Evolutionary conservation across 2,329 filamentous ascomycete species (phyloP).

Genomic region (Gnomoniopsis smithogilvyi): DNA sequence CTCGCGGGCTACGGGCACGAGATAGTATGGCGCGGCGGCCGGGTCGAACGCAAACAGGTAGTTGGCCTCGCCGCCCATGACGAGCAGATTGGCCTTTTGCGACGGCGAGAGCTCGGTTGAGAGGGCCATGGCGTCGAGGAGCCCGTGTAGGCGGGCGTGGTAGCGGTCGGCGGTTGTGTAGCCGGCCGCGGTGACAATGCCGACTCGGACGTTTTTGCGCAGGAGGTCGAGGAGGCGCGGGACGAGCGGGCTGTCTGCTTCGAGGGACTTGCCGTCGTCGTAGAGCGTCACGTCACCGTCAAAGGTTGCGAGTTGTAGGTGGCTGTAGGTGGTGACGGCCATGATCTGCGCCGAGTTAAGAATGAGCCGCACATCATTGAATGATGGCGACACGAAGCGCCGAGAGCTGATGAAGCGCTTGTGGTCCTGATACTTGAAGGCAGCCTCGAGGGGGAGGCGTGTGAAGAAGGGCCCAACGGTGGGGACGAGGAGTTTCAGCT

Average conservation of each 20-base stretch:
- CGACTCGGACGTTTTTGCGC: constrained; percentile 74
- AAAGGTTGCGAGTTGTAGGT: constrained; percentile 85
- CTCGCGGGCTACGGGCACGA: constrained; percentile 63
- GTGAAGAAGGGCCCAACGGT: constrained; percentile 94
- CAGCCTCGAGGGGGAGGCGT: constrained; percentile 77
- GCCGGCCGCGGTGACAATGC: constrained; percentile 94
- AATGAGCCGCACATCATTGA: constrained; percentile 92
- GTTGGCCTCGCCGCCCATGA: constrained; percentile 95
- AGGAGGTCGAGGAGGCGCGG: constrained; percentile 66
- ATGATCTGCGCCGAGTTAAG: constrained; percentile 94
- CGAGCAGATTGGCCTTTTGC: constrained; percentile 76
- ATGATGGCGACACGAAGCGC: constrained; percentile 91
- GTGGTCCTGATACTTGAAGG: constrained; percentile 86
- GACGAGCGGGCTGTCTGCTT: constrained; percentile 74
- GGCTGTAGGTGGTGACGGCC: constrained; percentile 73
- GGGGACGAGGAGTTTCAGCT: constrained; percentile 88
- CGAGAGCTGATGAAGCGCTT: constrained; percentile 84
- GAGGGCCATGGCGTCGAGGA: constrained; percentile 72
- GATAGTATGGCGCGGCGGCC: constrained; percentile 56
- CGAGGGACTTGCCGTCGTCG: constrained; percentile 79
- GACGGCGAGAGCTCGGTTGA: constrained; percentile 56
- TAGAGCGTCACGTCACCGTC: constrained; percentile 98
- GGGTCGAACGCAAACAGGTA: constrained; percentile 83
- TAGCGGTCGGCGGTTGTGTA: constrained; percentile 88
- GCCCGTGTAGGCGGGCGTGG: constrained; percentile 79